These are phyloP conservation scores for Trypethelium eluteriae DNA, from an alignment of 495 filamentous ascomycete species.

Conservation along the genomic window DNA sequence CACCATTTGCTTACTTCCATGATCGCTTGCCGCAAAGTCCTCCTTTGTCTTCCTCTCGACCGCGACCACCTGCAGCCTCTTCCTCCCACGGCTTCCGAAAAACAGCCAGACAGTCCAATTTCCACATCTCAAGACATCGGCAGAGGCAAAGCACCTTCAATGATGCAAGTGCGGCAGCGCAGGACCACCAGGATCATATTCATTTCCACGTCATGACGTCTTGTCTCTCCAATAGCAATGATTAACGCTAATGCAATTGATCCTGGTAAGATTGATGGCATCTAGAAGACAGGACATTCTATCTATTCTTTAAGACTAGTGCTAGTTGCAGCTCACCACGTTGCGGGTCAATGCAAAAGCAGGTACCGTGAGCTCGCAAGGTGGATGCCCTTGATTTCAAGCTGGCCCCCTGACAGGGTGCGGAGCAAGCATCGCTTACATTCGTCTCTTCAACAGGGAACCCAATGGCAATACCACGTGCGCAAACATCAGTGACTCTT, in stretches of 20 bases:
- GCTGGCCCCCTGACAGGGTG: no score
- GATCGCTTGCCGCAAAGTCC: neutral
- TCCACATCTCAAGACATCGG: neutral
- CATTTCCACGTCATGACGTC: no score
- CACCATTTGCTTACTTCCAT: neutral
- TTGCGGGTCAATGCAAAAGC: no score
- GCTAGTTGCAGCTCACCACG: no score
- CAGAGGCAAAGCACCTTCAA: neutral
- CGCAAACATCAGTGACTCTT: no score
- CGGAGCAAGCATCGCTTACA: no score
- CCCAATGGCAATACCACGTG: no score
- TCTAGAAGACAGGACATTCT: neutral
- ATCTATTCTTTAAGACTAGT: no score
- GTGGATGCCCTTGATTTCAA: no score
- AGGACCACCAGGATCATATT: neutral
- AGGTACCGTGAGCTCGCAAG: no score
- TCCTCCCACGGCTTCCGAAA: neutral
- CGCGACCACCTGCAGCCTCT: neutral
- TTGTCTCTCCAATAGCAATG: neutral
- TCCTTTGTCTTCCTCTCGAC: constrained; percentile 3
- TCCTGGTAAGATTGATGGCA: neutral
- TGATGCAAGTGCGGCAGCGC: neutral
- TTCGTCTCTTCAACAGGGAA: no score
- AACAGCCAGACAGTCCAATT: neutral
- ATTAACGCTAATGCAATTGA: neutral